Evolutionary conservation across 2,329 filamentous ascomycete genomes (phyloP), one percentile per base, ranked within the genome.

Genomic region (Apiospora saccharicola): DNA sequence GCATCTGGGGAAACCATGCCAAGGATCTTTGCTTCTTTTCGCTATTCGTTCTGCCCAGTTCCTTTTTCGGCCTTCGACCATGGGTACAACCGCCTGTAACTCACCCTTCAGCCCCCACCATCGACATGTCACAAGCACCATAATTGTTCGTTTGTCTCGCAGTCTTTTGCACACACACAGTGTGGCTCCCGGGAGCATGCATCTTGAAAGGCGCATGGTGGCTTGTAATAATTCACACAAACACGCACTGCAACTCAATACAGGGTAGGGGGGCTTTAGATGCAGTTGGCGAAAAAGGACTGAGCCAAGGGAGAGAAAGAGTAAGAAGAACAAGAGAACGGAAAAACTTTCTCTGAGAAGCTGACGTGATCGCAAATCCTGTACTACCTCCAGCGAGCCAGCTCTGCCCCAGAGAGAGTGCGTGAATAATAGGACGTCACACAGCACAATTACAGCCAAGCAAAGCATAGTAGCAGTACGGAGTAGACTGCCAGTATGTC

Each of bases 351-450:
- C n/a, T n/a, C 10, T 3, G 57, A 41, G 30, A 13, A 13, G 57
- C 57, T 64, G 57, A 41, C 57, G 57, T 64, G 57, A 64, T 64
- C 57, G n/a, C 34, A 64, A n/a, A n/a, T 64, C 19, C 57, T 37
- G 57, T 64, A 64, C 57, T 13, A 64, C 57, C 57, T 37, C 53
- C 30, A 37, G 30, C 53, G 13, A 22, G 19, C 19, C 57, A 41
- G 57, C 22, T 19, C 22, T 51, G 49, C n/a, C 49, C 49, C 34
- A 34, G 24, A 41, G 22, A 24, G 37, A 41, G 37, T 10, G 10
- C 1, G 37, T 8, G 37, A 10, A 10, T 41, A 64, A 61, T n/a
- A 41, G 57, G 22, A 34, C 57, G 57, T 64, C 34, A 41, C 57
- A 64, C 34, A 64, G 34, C 22, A 19, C 57, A 61, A 41, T 41